Base-by-base conservation (phyloP, 2,329 filamentous ascomycete genomes). In the Sporothrix pseudoabietina region DNA sequence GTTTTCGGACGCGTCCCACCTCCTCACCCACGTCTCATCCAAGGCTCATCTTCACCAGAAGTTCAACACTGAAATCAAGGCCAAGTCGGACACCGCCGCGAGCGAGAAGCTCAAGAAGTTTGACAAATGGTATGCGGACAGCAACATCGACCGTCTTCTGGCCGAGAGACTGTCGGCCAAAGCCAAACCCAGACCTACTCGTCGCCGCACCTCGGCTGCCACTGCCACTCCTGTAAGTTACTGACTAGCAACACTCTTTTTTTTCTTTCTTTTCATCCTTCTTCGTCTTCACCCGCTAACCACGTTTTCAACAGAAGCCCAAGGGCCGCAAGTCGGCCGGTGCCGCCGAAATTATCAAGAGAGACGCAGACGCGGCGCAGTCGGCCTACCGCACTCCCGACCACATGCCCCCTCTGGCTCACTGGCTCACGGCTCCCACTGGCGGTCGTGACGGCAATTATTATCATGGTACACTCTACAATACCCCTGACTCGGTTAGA, bases 1-100 rank as follows among this genome's bases (percentile, higher is more conserved):
- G 41, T 98, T 98, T 83, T 97, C 94, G 72, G 95, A 98, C 81
- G 86, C 94, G 61, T 97, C 94, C 47, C 95, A 98, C 81, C 85
- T 98, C 52, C 88, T 98, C 79, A 98, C 95, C 14, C 95, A 98
- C 80, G 89, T 98, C 75, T 90, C 92, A 74, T 98, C 94, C 76
- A 98, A 98, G 80, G 92, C 92, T n/a, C 95, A 98, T 80, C 85
- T 98, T 47, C 90, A 94, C 74, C 88, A 93, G 79, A 90, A 93
- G 78, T 97, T 94, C 83, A 94, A 93, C 78, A 87, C 94, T 71
- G 91, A 93, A 78, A 88, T 97, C 76, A 89, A 88, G 73, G 88
- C 91, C 72, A 87, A 89, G 71, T 86, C 88, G 63, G 92, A 97
- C 74, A 81, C 85, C n/a, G 83, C 83, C n/a, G 89, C 91, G n/a